phyloP scores from a whole-genome alignment of 2,329 filamentous ascomycete genomes.

The Paecilomyces niveus region DNA sequence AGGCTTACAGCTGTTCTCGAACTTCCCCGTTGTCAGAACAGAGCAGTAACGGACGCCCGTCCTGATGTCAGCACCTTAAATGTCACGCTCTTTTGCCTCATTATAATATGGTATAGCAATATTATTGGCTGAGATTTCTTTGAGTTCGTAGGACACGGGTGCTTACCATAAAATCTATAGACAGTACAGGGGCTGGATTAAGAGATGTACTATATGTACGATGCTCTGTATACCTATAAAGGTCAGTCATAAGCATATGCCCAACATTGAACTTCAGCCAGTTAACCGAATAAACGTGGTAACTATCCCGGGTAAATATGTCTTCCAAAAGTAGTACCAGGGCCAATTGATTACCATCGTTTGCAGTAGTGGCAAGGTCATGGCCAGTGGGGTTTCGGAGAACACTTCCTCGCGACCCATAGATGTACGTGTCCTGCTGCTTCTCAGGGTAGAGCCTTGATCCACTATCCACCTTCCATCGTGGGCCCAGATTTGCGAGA shows the following conservation, averaged over 20 bases:
- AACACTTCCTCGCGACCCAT: background rate
- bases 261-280: background rate
- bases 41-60: no score
- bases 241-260: background rate
- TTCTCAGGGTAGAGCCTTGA: background rate
- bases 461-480: background rate
- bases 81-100: no score
- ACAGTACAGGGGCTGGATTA: no score
- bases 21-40: no score
- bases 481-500: background rate
- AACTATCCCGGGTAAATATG: background rate
- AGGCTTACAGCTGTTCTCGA: no score
- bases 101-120: no score
- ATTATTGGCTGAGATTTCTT: no score
- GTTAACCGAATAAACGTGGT: background rate
- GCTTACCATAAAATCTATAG: no score
- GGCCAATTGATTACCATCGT: background rate
- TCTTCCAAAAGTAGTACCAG: background rate
- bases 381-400: background rate
- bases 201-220: no score
- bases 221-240: no score
- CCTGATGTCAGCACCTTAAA: no score
- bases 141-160: no score
- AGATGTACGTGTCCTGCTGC: background rate
- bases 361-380: background rate